These are phyloP conservation scores for Hamigera avellanea DNA, from an alignment of 495 filamentous ascomycete species.

Conservation along the genomic window DNA sequence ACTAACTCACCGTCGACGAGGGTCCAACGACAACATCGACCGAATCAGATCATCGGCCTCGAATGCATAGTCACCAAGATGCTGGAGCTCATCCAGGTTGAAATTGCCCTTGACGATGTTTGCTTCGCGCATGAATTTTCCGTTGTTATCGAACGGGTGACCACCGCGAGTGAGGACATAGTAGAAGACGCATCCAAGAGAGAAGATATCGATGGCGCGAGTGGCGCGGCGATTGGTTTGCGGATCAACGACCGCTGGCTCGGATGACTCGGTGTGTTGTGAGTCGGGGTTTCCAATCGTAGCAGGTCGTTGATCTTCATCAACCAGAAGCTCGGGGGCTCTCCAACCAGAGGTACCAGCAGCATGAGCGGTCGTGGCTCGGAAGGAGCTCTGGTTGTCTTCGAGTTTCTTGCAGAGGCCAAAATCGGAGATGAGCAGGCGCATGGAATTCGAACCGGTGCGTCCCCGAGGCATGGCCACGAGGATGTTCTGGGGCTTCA, in stretches of 20 bases:
- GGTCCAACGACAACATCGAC: constrained; percentile 70
- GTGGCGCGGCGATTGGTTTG: constrained; percentile 73
- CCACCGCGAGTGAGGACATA: constrained; percentile 83
- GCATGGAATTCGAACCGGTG: constrained; percentile 24
- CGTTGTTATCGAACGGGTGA: constrained; percentile 92
- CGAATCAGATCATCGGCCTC: constrained; percentile 79
- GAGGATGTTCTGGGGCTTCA: constrained; percentile 96
- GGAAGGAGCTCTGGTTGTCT: constrained; percentile 86
- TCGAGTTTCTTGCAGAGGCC: constrained; percentile 98
- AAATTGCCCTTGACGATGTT: constrained; percentile 86
- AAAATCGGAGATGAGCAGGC: constrained; percentile 92
- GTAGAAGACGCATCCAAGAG: constrained; percentile 89
- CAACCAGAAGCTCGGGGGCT: constrained; percentile 81
- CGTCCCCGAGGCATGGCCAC: constrained; percentile 47
- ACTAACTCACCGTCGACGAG: constrained; percentile 43
- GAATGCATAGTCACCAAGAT: constrained; percentile 66
- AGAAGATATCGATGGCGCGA: constrained; percentile 92
- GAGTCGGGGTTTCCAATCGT: constrained; percentile 19
- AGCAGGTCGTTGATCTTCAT: constrained; percentile 46
- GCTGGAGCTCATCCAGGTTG: constrained; percentile 57
- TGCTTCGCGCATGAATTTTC: constrained; percentile 87
- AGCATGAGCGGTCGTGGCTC: constrained; percentile 85
- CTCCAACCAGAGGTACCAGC: constrained; percentile 94
- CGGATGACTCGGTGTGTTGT: constrained; percentile 40
- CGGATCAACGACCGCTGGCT: constrained; percentile 48